A percentile compares a stretch with the other conserved stretches of the same genome.
These are phyloP conservation scores for Pichia gijzeniarum DNA, from an alignment of 805 yeast species.

Conservation along the genomic window DNA sequence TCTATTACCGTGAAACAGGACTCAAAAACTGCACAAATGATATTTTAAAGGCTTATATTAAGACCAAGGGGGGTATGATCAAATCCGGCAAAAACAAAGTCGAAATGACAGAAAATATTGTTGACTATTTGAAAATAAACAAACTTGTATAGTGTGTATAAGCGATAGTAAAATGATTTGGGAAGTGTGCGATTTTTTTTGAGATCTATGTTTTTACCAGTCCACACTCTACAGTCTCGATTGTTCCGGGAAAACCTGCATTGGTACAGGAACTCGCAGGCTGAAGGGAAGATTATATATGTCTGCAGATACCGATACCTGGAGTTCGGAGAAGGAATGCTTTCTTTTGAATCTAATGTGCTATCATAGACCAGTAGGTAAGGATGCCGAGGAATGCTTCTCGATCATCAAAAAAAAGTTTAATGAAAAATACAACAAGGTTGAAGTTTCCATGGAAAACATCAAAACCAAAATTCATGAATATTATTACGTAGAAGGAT, in stretches of 20 bases:
- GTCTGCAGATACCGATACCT: conserved; percentile 4
- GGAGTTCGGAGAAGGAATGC: conserved; percentile 22
- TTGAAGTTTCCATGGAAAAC: conserved; percentile 12
- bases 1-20: conserved; percentile 2
- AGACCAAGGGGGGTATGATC: conserved; percentile 31
- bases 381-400: conserved; percentile 13
- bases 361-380: conserved; percentile 28
- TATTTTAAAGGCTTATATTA: conserved; percentile 27
- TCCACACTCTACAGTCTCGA: too few species aligned
- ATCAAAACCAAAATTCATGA: conserved; percentile 17
- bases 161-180: too few species aligned
- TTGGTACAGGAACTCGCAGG: too few species aligned
- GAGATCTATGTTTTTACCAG: too few species aligned
- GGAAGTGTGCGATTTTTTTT: too few species aligned
- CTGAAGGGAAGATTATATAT: neutral
- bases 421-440: conserved; percentile 17
- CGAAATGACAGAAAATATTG: conserved; percentile 39
- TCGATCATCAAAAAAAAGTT: conserved; percentile 16
- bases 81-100: conserved; percentile 35
- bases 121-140: conserved; percentile 16
- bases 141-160: neutral
- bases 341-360: conserved; percentile 22
- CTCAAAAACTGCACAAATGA: conserved; percentile 9
- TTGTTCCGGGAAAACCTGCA: too few species aligned
- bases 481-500: conserved; percentile 26